These are phyloP conservation scores for Grosmannia penicillata DNA, from an alignment of 2,329 filamentous ascomycete genomes.

Conservation along the genomic window DNA sequence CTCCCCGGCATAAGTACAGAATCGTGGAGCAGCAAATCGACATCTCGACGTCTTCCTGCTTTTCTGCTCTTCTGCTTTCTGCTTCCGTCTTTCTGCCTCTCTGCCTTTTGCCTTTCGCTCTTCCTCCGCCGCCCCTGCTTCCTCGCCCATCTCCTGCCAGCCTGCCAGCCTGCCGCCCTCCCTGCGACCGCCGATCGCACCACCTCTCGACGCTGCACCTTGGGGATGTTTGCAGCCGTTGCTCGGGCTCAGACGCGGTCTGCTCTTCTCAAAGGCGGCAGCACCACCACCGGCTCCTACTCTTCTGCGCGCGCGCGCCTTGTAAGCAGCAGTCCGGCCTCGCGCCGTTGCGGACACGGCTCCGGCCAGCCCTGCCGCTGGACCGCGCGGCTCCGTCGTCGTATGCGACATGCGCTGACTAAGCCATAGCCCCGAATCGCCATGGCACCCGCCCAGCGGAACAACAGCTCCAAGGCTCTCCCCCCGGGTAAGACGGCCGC, in stretches of 20 bases:
- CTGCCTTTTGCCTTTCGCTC: no score
- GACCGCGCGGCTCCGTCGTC: no score
- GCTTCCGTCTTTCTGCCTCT: background rate
- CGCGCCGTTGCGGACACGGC: no score
- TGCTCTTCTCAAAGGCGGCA: slow-evolving; percentile 15
- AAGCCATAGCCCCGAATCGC: slow-evolving; percentile 10
- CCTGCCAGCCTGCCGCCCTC: no score
- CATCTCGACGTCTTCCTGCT: background rate
- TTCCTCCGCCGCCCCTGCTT: background rate
- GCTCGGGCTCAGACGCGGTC: slow-evolving; percentile 21
- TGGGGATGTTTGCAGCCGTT: slow-evolving; percentile 21
- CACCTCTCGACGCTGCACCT: no score
- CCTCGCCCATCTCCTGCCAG: slow-evolving; percentile 1
- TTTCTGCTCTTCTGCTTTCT: background rate
- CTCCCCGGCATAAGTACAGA: slow-evolving; percentile 1
- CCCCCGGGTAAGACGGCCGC: slow-evolving; percentile 12
- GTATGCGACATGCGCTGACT: no score
- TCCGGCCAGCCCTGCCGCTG: no score
- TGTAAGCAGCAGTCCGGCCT: background rate
- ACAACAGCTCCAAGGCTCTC: slow-evolving; percentile 33
- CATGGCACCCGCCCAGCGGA: slow-evolving; percentile 41
- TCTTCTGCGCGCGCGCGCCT: slow-evolving; percentile 9
- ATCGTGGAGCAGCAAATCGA: background rate
- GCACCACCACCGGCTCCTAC: slow-evolving; percentile 2
- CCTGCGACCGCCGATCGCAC: no score